A percentile compares a stretch with the other conserved stretches of the same genome.
Conservation (phyloP, 1,284 basidiomycete species). For the Boletellus sp. region DNA sequence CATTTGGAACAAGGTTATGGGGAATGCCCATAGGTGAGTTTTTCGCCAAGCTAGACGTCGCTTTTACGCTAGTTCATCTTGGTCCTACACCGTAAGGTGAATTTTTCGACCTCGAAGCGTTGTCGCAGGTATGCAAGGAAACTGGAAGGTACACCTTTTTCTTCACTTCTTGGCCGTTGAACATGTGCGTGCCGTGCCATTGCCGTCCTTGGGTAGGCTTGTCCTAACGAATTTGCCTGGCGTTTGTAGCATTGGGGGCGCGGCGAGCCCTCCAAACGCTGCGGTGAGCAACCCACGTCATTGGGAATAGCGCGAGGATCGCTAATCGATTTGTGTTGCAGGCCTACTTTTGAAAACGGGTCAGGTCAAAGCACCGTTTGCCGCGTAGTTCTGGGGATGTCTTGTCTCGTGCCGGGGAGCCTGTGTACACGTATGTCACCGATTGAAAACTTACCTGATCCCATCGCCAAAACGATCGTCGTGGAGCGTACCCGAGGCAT, state of each 20-base stretch:
- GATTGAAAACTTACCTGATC: no score
- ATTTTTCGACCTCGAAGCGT: conserved; percentile 64
- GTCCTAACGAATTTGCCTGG: not conserved
- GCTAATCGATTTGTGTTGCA: conserved; percentile 7
- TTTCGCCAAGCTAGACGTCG: not conserved
- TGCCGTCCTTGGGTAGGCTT: not conserved
- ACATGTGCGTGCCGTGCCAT: conserved; percentile 47
- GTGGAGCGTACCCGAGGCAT: no score
- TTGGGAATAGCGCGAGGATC: not conserved
- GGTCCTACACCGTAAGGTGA: conserved; percentile 43
- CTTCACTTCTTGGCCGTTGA: conserved; percentile 70
- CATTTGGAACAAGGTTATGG: conserved; percentile 47
- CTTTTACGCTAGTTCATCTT: no score
- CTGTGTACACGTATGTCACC: no score
- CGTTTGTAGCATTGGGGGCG: conserved; percentile 52
- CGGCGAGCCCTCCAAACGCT: conserved; percentile 67
- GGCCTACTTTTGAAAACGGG: conserved; percentile 28
- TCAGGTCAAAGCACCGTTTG: no score
- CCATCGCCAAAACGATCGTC: no score
- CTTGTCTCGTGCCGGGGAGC: no score
- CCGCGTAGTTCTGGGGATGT: no score
- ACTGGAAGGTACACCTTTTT: conserved; percentile 66
- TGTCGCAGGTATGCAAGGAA: conserved; percentile 54
- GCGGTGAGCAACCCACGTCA: conserved; percentile 43
- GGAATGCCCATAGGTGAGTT: conserved; percentile 65